These are phyloP conservation scores for Ciborinia camelliae DNA, from an alignment of 2,329 filamentous ascomycete species.

Conservation along the genomic window DNA sequence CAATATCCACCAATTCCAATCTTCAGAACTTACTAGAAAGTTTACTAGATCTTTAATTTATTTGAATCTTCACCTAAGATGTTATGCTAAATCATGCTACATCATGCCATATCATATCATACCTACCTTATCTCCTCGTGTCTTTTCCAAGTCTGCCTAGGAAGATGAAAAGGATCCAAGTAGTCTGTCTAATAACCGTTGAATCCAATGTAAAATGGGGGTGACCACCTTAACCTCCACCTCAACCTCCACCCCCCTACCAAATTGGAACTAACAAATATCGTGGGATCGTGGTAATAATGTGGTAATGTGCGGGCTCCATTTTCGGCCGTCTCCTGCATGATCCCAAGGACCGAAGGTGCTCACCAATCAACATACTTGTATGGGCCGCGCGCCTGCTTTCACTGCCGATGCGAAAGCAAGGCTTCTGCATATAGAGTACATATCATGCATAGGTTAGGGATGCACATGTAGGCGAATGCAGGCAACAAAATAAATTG, in stretches of 20 bases:
- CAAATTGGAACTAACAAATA: too few species aligned
- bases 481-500: slow-evolving; percentile 10
- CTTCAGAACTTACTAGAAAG: neutral
- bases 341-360: neutral
- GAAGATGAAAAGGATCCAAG: too few species aligned
- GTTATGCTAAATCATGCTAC: neutral
- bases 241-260: too few species aligned
- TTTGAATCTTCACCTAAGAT: neutral
- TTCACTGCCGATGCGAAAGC: slow-evolving; percentile 14
- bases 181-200: neutral
- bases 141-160: neutral
- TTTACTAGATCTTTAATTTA: neutral
- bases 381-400: slow-evolving; percentile 5
- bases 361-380: neutral
- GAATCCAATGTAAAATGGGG: neutral
- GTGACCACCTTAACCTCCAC: too few species aligned
- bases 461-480: slow-evolving; percentile 2
- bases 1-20: neutral
- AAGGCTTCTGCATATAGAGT: neutral
- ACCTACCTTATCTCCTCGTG: neutral
- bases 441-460: too few species aligned
- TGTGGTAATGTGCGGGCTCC: neutral
- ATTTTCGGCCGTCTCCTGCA: neutral
- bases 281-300: neutral
- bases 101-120: neutral